phyloP scores from a whole-genome alignment of 208 protist species.

The Trypanosoma mega region DNA sequence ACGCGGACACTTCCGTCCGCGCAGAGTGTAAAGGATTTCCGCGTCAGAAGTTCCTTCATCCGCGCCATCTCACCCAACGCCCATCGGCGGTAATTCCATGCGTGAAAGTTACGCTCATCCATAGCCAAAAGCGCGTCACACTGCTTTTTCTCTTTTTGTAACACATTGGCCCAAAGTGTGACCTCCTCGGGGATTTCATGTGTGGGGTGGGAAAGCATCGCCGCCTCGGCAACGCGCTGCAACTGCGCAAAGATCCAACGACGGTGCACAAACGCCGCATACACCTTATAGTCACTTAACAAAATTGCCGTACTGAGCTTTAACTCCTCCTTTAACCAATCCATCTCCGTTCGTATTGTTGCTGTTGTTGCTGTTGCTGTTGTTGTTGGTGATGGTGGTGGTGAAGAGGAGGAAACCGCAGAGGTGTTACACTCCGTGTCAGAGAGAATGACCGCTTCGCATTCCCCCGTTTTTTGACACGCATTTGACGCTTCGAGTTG shows the following conservation, averaged over 20 bases:
- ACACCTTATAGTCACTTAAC: slow-evolving; percentile 77
- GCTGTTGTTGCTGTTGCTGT: background rate
- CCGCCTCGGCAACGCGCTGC: slow-evolving; percentile 27
- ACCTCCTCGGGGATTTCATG: slow-evolving; percentile 2
- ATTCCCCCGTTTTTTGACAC: background rate
- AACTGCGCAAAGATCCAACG: slow-evolving; percentile 77
- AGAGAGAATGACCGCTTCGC: too few species aligned
- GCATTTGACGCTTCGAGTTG: background rate
- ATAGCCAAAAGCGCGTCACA: slow-evolving; percentile 69
- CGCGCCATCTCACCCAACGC: slow-evolving; percentile 28
- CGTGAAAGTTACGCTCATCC: slow-evolving; percentile 92
- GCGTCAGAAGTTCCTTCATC: slow-evolving; percentile 19
- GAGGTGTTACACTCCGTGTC: too few species aligned
- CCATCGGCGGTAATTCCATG: slow-evolving; percentile 86
- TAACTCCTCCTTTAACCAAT: slow-evolving; percentile 55
- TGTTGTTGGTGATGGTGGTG: background rate
- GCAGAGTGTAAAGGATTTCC: slow-evolving; percentile 19
- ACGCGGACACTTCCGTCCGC: too few species aligned
- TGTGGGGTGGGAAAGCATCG: slow-evolving; percentile 13
- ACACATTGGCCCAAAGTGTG: slow-evolving; percentile 18
- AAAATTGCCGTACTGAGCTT: slow-evolving; percentile 64
- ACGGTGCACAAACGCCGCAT: slow-evolving; percentile 85
- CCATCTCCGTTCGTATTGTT: slow-evolving; percentile 6
- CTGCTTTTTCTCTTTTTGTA: slow-evolving; percentile 64
- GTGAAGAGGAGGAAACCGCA: too few species aligned